phyloP scores from a whole-genome alignment of 306 rosid species.

The Crotalaria pallida region DNA sequence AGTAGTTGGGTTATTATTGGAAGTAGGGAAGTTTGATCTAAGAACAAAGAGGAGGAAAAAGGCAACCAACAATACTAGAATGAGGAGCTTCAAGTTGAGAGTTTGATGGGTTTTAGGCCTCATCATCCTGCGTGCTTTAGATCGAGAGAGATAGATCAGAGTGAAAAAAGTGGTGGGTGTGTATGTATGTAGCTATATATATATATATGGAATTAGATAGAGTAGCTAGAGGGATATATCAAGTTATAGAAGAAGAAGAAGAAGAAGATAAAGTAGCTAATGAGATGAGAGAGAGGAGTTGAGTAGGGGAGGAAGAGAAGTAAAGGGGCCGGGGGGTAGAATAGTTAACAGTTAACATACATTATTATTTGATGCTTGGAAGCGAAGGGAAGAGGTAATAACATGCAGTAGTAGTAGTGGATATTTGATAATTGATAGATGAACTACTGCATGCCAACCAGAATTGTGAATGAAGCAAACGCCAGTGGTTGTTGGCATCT shows the following conservation, averaged over 20 bases:
- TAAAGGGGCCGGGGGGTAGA: not conserved
- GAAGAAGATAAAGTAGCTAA: too few relatives aligned
- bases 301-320: not conserved
- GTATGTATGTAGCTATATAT: not conserved
- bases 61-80: constrained; percentile 40
- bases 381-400: constrained; percentile 36
- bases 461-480: constrained; percentile 49
- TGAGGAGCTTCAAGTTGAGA: constrained; percentile 51
- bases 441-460: constrained; percentile 27
- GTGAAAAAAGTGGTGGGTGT: not conserved
- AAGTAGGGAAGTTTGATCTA: constrained; percentile 42
- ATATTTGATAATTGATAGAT: constrained; percentile 26
- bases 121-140: constrained; percentile 34
- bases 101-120: constrained; percentile 53
- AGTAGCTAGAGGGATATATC: not conserved
- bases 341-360: not conserved
- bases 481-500: constrained; percentile 40
- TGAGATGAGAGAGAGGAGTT: too few relatives aligned
- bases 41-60: constrained; percentile 46
- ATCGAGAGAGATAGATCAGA: not conserved
- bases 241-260: constrained; percentile 1
- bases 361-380: constrained; percentile 46
- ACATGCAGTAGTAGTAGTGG: not conserved
- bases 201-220: constrained; percentile 7
- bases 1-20: constrained; percentile 14